A percentile compares a stretch with the other conserved stretches of the same genome.
phyloP scores from a whole-genome alignment of 1,139 yeast genomes.

The Cylindricascospora bacillispora region DNA sequence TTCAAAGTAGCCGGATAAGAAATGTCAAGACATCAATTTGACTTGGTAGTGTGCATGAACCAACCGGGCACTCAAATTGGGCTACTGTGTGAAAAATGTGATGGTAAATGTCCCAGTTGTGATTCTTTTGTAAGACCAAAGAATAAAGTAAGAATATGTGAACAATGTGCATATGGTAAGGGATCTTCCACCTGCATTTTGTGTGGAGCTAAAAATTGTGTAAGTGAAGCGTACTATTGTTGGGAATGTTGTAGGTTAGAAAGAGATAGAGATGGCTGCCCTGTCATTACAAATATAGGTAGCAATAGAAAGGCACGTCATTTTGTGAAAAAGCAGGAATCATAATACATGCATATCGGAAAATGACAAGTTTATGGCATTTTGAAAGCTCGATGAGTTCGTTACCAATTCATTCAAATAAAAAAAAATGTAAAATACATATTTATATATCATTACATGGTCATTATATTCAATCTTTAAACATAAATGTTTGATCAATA shows the following conservation, averaged over 20 bases:
- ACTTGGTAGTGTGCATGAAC: constrained; percentile 72
- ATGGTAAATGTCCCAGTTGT: constrained; percentile 85
- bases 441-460: no score
- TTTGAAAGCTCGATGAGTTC: no score
- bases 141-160: constrained; percentile 64
- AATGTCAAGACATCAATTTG: constrained; percentile 93
- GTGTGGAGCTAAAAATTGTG: constrained; percentile 45
- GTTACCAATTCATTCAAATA: no score
- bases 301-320: constrained; percentile 57
- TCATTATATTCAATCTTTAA: no score
- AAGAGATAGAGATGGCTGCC: constrained; percentile 88
- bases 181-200: constrained; percentile 53
- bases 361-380: background rate
- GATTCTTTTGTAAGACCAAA: constrained; percentile 77
- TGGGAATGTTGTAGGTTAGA: constrained; percentile 73
- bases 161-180: constrained; percentile 73
- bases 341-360: constrained; percentile 4
- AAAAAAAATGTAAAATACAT: no score
- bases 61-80: constrained; percentile 72
- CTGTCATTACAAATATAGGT: constrained; percentile 70
- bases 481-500: no score
- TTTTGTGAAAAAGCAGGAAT: constrained; percentile 35
- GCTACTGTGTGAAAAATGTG: constrained; percentile 69
- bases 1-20: no score
- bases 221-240: constrained; percentile 69